These are phyloP conservation scores for Tricholomella constricta DNA, from an alignment of 768 basidiomycete species.

Conservation along the genomic window DNA sequence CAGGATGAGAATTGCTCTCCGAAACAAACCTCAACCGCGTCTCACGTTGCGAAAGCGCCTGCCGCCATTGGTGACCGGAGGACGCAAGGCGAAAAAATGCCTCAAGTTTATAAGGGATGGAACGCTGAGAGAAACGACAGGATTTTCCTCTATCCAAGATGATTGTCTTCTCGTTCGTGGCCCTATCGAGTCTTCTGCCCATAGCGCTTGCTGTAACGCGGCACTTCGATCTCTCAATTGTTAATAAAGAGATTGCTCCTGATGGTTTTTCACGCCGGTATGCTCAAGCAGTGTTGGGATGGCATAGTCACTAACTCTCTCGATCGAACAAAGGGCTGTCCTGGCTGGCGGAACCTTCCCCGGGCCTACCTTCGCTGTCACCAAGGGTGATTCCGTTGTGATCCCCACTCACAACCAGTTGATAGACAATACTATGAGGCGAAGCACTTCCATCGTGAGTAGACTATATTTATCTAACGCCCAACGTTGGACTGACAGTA, in stretches of 20 bases:
- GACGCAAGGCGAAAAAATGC: slow-evolving; percentile 13
- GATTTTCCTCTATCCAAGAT: slow-evolving; percentile 10
- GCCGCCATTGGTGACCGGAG: slow-evolving; percentile 13
- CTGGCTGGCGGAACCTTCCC: slow-evolving; percentile 25
- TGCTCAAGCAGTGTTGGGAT: background rate
- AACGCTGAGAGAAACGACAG: background rate
- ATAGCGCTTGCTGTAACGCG: slow-evolving; percentile 18
- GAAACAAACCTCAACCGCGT: slow-evolving; percentile 6
- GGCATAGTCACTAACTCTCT: background rate
- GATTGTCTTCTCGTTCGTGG: slow-evolving; percentile 16
- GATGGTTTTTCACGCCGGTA: slow-evolving; percentile 22
- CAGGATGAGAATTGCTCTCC: slow-evolving; percentile 10
- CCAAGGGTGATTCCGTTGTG: slow-evolving; percentile 25
- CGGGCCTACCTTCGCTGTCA: slow-evolving; percentile 19
- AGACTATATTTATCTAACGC: background rate
- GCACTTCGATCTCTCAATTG: slow-evolving; percentile 21
- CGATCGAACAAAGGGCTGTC: slow-evolving; percentile 12
- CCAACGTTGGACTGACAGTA: background rate
- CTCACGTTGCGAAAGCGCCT: slow-evolving; percentile 17
- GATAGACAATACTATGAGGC: slow-evolving; percentile 24
- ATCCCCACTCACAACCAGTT: slow-evolving; percentile 23
- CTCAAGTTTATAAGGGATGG: slow-evolving; percentile 20
- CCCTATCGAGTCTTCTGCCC: slow-evolving; percentile 16
- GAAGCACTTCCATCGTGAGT: slow-evolving; percentile 27
- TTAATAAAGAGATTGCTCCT: slow-evolving; percentile 13